Percentiles rank a stretch among this genome's conserved stretches.
phyloP scores from a whole-genome alignment of 441 rosid genomes.

The Francoa sonchifolia region DNA sequence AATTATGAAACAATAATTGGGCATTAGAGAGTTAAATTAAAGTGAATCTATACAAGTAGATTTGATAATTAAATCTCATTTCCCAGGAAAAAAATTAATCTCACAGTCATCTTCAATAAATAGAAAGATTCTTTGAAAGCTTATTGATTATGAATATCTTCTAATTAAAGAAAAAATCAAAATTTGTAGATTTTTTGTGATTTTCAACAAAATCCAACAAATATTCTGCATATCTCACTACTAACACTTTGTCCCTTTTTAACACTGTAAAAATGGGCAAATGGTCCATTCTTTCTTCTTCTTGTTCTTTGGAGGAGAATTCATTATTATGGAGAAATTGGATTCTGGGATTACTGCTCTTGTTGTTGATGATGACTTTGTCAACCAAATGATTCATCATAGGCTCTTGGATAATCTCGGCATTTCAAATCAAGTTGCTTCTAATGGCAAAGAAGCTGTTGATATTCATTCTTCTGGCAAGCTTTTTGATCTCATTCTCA shows the following conservation, averaged over 20 bases:
- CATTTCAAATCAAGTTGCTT: constrained; percentile 31
- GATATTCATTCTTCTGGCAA: constrained; percentile 45
- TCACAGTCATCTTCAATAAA: too few species aligned
- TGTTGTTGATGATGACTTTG: constrained; percentile 50
- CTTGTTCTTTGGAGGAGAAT: not conserved
- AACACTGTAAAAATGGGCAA: not conserved
- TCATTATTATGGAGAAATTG: not conserved
- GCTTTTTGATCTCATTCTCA: constrained; percentile 56
- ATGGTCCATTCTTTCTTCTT: not conserved
- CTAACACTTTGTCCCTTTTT: not conserved
- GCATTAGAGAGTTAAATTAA: too few species aligned
- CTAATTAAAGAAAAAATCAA: constrained; percentile 17
- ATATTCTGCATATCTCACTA: constrained; percentile 7
- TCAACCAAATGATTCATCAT: constrained; percentile 36
- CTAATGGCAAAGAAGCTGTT: constrained; percentile 65
- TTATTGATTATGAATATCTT: constrained; percentile 3
- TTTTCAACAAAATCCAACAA: constrained; percentile 19
- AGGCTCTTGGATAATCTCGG: constrained; percentile 35
- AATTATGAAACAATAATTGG: too few species aligned
- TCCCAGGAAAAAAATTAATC: too few species aligned
- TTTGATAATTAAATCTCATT: too few species aligned
- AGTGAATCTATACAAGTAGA: too few species aligned
- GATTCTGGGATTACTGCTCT: constrained; percentile 32
- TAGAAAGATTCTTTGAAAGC: constrained; percentile 14
- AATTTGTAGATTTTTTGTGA: constrained; percentile 16